These are phyloP conservation scores for Osmozyma mogii DNA, from an alignment of 805 yeast species.

Conservation along the genomic window DNA sequence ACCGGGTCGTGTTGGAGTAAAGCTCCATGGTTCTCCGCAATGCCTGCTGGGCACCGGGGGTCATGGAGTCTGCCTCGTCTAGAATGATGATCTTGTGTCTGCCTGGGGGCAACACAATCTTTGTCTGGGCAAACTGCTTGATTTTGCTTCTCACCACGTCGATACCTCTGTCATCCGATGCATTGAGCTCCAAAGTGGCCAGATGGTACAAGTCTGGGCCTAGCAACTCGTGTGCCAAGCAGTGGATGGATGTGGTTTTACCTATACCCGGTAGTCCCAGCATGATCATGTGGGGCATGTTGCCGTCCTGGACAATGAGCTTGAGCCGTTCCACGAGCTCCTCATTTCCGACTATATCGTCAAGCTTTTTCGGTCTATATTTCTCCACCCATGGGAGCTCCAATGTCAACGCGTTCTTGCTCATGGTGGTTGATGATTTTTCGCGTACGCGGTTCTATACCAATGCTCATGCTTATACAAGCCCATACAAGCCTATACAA, in stretches of 20 bases:
- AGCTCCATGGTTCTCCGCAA: constrained; percentile 91
- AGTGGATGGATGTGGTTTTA: constrained; percentile 87
- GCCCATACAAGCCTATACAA: too few species aligned
- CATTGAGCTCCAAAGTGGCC: constrained; percentile 89
- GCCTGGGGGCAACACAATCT: constrained; percentile 79
- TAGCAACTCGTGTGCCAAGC: constrained; percentile 77
- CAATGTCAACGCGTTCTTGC: constrained; percentile 9
- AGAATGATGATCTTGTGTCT: constrained; percentile 87
- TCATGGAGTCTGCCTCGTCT: constrained; percentile 96
- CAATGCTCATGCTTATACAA: too few species aligned
- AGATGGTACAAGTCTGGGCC: constrained; percentile 61
- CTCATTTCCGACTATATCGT: constrained; percentile 88
- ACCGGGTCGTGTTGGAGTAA: constrained; percentile 90
- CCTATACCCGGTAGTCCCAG: constrained; percentile 98
- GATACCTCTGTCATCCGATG: constrained; percentile 95
- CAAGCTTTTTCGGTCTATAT: constrained; percentile 72
- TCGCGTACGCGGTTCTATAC: constrained; percentile 2
- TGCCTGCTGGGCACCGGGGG: constrained; percentile 95
- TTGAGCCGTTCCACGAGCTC: constrained; percentile 82
- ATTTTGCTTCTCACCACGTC: constrained; percentile 92
- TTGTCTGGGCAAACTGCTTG: constrained; percentile 93
- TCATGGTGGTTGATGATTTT: constrained; percentile 1
- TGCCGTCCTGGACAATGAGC: constrained; percentile 85
- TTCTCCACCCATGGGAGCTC: constrained; percentile 74
- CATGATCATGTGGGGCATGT: constrained; percentile 93